Evolutionary conservation across 139 green algal genomes (phyloP), one percentile per base, ranked within the genome.

Genomic region (Protoeuglena noctilucae): DNA sequence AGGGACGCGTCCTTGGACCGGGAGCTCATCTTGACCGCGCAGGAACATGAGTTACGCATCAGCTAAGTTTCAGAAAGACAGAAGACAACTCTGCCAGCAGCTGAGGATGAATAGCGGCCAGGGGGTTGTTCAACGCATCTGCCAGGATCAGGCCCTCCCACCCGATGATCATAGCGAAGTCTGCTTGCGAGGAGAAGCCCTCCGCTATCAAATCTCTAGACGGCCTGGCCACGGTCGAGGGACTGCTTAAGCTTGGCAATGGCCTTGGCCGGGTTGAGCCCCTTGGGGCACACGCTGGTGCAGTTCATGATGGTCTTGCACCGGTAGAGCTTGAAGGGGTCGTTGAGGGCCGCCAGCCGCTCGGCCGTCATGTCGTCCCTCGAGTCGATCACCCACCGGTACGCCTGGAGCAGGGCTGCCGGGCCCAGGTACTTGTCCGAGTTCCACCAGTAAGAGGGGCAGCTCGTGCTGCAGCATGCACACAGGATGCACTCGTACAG

Each of bases 401-500:
- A 95, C 0, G 91, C 82, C 22, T 88, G 75, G 53, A 98, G 66
- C 54, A 98, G 77, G 28, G 94, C 85, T 0, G 90, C 87, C 2
- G 91, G 91, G 0, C 91, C 91, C 16, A 98, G 77, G 79, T 97
- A 98, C 78, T 98, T 96, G 73, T 98, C 91, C 19, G 68, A 72
- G 60, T 93, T 93, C 91, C 91, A 98, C 91, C 91, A 97, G 73
- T 96, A 96, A 28, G 67, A 85, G 27, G 89, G 89, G 74, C 88
- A 96, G n/a, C 63, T 74, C 47, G 88, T 96, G 66, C 65, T 84
- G 84, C 90, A 98, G 83, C 91, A 98, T 14, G 91, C 91, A 66
- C 91, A 98, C 34, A 98, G 78, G 63, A 98, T 98, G 80, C 91
- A 98, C 81, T 98, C 91, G 61, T 98, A 98, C 63, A 98, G 71